phyloP scores from a whole-genome alignment of 345 rosid genomes.

The Ceriops tagal region DNA sequence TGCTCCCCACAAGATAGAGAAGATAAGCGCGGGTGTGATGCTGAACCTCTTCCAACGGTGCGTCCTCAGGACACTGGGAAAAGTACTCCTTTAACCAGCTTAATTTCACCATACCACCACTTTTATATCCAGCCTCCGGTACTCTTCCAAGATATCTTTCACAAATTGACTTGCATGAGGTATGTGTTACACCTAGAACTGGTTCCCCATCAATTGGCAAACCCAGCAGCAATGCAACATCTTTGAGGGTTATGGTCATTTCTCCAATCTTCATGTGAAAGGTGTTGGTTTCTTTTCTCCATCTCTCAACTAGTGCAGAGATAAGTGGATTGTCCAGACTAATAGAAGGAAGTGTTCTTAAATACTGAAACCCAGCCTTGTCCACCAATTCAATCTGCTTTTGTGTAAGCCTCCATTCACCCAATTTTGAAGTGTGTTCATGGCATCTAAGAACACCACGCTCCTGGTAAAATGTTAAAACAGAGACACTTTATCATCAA shows the following conservation, averaged over 20 bases:
- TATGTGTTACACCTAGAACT: constrained; percentile 79
- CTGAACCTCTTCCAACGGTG: constrained; percentile 56
- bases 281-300: constrained; percentile 96
- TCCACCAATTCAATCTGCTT: constrained; percentile 80
- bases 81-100: constrained; percentile 94
- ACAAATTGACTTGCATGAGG: constrained; percentile 67
- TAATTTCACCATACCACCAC: constrained; percentile 98
- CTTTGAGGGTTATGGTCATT: constrained; percentile 86
- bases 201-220: constrained; percentile 89
- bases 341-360: constrained; percentile 84
- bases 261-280: constrained; percentile 85
- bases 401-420: constrained; percentile 76
- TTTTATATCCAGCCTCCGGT: constrained; percentile 69
- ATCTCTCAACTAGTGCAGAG: constrained; percentile 87
- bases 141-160: constrained; percentile 62
- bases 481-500: neutral
- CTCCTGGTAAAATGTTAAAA: constrained; percentile 40
- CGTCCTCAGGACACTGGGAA: constrained; percentile 67
- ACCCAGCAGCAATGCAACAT: constrained; percentile 74
- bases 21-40: constrained; percentile 80
- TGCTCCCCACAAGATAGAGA: constrained; percentile 87
- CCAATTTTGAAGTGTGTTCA: constrained; percentile 89
- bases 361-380: constrained; percentile 80
- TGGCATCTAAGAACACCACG: constrained; percentile 98
- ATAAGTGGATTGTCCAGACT: constrained; percentile 91